Base-by-base conservation (phyloP, 306 rosid species). In the Aeschynomene evenia region DNA sequence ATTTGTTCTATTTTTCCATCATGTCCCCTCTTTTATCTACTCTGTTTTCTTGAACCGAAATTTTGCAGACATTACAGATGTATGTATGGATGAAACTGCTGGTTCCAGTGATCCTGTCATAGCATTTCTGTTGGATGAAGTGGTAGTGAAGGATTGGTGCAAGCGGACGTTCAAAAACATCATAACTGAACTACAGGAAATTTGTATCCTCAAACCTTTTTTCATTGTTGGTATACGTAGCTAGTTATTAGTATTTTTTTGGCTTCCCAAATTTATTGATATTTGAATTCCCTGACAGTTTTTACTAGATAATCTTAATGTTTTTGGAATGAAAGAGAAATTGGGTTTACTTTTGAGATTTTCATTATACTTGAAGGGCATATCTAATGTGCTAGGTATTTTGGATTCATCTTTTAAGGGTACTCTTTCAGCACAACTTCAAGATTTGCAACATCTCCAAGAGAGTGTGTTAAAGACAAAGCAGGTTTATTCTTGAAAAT, bases 111-210 rank as follows among this genome's bases (percentile, higher is more conserved):
- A 95, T 81, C 99, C 99, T 51, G 92, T 89, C 77, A 75, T 91
- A 72, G 99, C 99, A 29, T 95, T 95, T 82, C 83, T 95, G 85
- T 89, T 95, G 96, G 99, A 95, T 83, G 99, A 95, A 86, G 97
- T 89, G 73, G 99, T 91, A 9, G 97, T 95, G 65, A 95, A 95
- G 89, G 99, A 95, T 76, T 95, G 99, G 99, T 95, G 99, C 84
- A 89, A 86, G 84, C 81, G 86, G 76, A 83, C 95, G n/a, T 95
- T 82, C 80, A 81, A 75, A 78, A 89, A 55, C 81, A 83, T 91
- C 63, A 56, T 82, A 70, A 68, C 76, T 70, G 93, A 91, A 68
- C 87, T 95, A 26, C 92, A 82, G 78, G 89, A 70, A 66, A 89
- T 89, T 66, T 95, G 99, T 95, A 91, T 91, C 96, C 99, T 85